These are phyloP conservation scores for Taiwanofungus camphoratus DNA, from an alignment of 1,284 basidiomycete genomes.

Conservation along the genomic window DNA sequence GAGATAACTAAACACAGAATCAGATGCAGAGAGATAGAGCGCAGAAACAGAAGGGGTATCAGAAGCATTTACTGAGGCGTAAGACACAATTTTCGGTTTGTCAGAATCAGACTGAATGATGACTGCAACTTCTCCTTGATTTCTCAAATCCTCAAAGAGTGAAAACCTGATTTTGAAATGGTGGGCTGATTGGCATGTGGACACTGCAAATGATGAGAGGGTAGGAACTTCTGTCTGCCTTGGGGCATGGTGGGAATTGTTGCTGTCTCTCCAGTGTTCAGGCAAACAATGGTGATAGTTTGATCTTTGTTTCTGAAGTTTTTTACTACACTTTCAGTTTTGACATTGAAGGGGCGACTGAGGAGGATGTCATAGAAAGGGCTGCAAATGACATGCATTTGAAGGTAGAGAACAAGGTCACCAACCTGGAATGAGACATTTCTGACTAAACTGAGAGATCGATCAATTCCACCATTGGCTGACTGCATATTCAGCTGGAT, in stretches of 20 bases:
- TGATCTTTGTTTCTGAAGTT: neutral
- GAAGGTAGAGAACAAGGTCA: neutral
- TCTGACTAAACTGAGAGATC: too few species aligned
- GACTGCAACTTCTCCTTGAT: neutral
- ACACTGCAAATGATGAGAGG: too few species aligned
- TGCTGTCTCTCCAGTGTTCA: too few species aligned
- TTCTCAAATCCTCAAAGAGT: neutral
- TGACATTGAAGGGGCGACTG: neutral
- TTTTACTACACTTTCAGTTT: neutral
- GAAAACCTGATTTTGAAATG: neutral
- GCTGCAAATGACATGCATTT: slow-evolving; percentile 1
- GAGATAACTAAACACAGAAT: too few species aligned
- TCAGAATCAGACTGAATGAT: neutral
- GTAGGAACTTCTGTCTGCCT: neutral
- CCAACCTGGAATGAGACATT: too few species aligned
- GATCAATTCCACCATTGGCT: neutral
- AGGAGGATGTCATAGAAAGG: neutral
- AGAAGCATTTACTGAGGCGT: too few species aligned
- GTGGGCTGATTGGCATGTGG: too few species aligned
- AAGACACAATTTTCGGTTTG: too few species aligned
- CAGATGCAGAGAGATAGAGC: too few species aligned
- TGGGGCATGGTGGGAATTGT: too few species aligned
- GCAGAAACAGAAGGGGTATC: too few species aligned
- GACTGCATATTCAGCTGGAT: neutral
- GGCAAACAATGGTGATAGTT: neutral